Base-by-base conservation (phyloP, 2,329 filamentous ascomycete genomes). In the Phaeosphaeriaceae sp. region DNA sequence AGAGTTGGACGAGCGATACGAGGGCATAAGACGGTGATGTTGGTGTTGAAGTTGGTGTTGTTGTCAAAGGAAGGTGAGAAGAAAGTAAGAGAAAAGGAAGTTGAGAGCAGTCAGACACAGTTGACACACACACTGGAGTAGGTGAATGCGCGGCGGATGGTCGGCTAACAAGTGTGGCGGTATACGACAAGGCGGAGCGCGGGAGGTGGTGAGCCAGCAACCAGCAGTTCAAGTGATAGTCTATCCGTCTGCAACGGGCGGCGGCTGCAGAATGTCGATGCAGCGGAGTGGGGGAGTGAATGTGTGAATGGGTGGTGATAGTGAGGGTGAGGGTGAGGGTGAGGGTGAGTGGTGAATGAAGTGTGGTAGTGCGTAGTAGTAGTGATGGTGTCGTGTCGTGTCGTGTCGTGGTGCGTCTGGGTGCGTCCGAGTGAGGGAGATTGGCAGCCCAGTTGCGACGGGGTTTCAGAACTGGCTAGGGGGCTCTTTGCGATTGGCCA, bases 1-100 rank as follows among this genome's bases (percentile, higher is more conserved):
- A 67, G 88, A 89, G 71, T 83, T 80, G 54, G 87, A 77, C 60
- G 87, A 89, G 73, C 84, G 85, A 87, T 90, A 90, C 58, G 83
- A 80, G 79, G 85, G 87, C 87, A 90, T 91, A 39, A 53, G 54
- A 46, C 37, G 48, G 43, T n/a, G 82, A 81, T 77, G 83, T 85
- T 84, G 88, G 47, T 13, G 26, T 41, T 38, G 36, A 35, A 30
- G 38, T 39, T 12, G 29, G 28, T 37, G 21, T 15, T 38, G 37
- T 33, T 32, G 43, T 17, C 11, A 28, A 34, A 26, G 23, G 23
- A 26, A 6, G 23, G 3, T 11, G 6, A 26, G 23, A 26, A 26
- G 23, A 7, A 26, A 9, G n/a, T n/a, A n/a, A n/a, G n/a, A n/a
- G n/a, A n/a, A n/a, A n/a, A n/a, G n/a, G n/a, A n/a, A n/a, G n/a